Evolutionary conservation across 2,329 filamentous ascomycete genomes (phyloP).

Genomic region (Neonectria hederae): DNA sequence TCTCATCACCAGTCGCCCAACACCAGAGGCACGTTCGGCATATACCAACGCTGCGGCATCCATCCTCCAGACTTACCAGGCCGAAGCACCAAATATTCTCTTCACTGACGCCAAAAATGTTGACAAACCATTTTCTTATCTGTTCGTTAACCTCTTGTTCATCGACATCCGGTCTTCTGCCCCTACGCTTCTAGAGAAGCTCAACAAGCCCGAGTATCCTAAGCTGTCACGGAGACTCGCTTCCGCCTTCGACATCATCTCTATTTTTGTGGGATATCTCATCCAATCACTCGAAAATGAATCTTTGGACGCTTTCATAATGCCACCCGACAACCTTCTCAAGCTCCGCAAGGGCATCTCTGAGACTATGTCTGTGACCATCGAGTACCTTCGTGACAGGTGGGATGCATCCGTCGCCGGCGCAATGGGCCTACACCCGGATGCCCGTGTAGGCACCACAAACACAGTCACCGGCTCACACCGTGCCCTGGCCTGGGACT

Average conservation of each 20-base stretch:
- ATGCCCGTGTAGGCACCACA: slow-evolving; percentile 57
- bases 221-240: slow-evolving; percentile 63
- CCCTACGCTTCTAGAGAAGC: slow-evolving; percentile 66
- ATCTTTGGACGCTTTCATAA: slow-evolving; percentile 50
- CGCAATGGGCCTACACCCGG: slow-evolving; percentile 67
- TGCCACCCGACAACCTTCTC: slow-evolving; percentile 68
- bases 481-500: slow-evolving; percentile 67
- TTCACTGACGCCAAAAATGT: slow-evolving; percentile 58
- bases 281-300: slow-evolving; percentile 63
- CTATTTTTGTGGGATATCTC: slow-evolving; percentile 67
- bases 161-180: slow-evolving; percentile 72
- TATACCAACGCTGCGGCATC: slow-evolving; percentile 68
- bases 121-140: slow-evolving; percentile 67
- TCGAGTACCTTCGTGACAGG: slow-evolving; percentile 75
- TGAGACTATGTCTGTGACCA: slow-evolving; percentile 69
- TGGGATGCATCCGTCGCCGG: slow-evolving; percentile 74
- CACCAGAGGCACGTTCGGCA: slow-evolving; percentile 62
- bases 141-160: slow-evolving; percentile 71
- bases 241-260: slow-evolving; percentile 70
- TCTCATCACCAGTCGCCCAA: slow-evolving; percentile 65
- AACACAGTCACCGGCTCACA: slow-evolving; percentile 57
- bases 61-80: slow-evolving; percentile 65
- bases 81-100: slow-evolving; percentile 56
- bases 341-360: slow-evolving; percentile 68
- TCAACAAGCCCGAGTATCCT: slow-evolving; percentile 65